Evolutionary conservation across 2,329 filamentous ascomycete genomes (phyloP).

Genomic region (Didymellaceae sp.): DNA sequence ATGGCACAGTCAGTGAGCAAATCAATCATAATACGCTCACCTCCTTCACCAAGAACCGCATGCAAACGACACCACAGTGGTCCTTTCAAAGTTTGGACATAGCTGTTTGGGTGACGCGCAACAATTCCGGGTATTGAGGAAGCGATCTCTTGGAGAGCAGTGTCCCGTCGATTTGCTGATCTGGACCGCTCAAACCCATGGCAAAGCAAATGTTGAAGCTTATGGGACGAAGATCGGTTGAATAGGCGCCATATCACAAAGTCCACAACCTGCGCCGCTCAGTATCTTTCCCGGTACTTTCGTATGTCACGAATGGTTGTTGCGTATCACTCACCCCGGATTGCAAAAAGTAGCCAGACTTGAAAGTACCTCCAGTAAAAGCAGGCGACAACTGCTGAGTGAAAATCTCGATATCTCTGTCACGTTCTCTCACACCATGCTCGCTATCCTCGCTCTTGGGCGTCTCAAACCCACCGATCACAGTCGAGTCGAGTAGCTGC

Average conservation of each 20-base stretch:
- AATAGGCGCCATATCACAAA: conserved; percentile 76
- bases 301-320: neutral
- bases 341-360: conserved; percentile 47
- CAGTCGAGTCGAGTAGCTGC: conserved; percentile 69
- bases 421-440: conserved; percentile 47
- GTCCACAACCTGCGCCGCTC: conserved; percentile 53
- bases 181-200: conserved; percentile 74
- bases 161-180: conserved; percentile 32
- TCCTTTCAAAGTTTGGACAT: conserved; percentile 71
- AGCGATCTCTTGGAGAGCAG: conserved; percentile 41
- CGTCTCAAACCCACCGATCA: conserved; percentile 64
- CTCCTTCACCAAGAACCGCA: conserved; percentile 73
- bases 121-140: conserved; percentile 70
- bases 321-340: conserved; percentile 49
- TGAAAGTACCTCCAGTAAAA: conserved; percentile 37
- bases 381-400: conserved; percentile 52
- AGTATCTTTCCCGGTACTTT: conserved; percentile 14
- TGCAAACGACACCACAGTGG: conserved; percentile 78
- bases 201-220: conserved; percentile 78
- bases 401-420: conserved; percentile 52
- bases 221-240: conserved; percentile 59
- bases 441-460: conserved; percentile 55
- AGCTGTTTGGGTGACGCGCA: conserved; percentile 69
- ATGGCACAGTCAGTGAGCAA: conserved; percentile 79
- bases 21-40: conserved; percentile 78